Percentiles rank a stretch among this genome's conserved stretches.
Conservation (phyloP, 2,329 filamentous ascomycete genomes). For the Xylaria arbuscula region DNA sequence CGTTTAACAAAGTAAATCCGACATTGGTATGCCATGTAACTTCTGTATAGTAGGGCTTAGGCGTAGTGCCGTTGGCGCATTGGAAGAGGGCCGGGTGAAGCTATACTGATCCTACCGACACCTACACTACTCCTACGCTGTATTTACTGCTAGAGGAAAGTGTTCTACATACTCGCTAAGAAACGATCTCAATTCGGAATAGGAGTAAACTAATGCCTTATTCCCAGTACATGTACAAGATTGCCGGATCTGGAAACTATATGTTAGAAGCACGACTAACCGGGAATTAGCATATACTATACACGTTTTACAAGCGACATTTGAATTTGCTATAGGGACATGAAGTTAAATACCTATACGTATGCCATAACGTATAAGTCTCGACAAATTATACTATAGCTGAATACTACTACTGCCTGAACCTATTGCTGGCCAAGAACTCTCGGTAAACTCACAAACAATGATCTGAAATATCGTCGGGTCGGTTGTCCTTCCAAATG, state of each 20-base stretch:
- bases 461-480: constrained; percentile 1
- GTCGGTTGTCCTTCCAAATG: not conserved
- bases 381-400: not conserved
- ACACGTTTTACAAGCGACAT: not conserved
- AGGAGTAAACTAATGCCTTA: not conserved
- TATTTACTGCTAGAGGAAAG: no score
- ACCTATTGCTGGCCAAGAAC: not conserved
- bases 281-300: not conserved
- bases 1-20: not conserved
- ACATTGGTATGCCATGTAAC: no score
- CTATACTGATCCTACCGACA: no score
- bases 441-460: not conserved
- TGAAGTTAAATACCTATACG: not conserved
- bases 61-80: no score
- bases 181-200: not conserved
- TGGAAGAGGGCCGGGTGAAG: no score
- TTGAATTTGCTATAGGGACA: not conserved
- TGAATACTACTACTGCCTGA: not conserved
- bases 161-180: no score
- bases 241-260: not conserved
- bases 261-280: not conserved
- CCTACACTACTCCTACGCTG: no score
- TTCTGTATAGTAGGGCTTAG: no score
- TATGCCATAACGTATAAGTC: not conserved
- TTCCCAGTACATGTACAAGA: not conserved